Conservation (phyloP, 176 grass and related monocot species). For the Thinopyrum elongatum region DNA sequence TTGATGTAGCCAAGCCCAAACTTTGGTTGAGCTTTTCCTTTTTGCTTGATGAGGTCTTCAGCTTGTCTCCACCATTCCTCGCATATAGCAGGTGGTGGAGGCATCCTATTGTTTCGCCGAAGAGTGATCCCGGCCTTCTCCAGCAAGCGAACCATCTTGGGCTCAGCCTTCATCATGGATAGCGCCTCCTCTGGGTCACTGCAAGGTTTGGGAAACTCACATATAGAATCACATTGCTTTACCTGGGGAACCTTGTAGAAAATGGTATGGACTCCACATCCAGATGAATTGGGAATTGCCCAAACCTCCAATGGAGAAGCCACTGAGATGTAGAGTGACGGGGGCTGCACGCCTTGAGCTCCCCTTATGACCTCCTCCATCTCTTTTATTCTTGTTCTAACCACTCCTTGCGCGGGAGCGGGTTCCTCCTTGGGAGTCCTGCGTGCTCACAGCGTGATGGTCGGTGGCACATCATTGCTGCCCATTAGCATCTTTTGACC, state of each 20-base stretch:
- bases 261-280: not conserved
- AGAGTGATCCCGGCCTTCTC: not conserved
- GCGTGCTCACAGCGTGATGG: not conserved
- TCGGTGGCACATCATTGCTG: not conserved
- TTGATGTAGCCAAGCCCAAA: not conserved
- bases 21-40: not conserved
- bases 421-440: not conserved
- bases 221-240: not conserved
- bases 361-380: not conserved
- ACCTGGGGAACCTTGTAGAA: not conserved
- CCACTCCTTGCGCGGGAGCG: not conserved
- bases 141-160: not conserved
- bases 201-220: not conserved
- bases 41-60: not conserved
- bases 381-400: not conserved
- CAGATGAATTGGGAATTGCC: not conserved
- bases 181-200: not conserved
- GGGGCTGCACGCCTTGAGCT: not conserved
- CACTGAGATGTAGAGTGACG: not conserved
- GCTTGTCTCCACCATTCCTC: not conserved
- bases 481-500: not conserved
- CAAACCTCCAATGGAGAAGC: not conserved
- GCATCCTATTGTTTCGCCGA: not conserved
- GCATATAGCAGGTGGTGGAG: not conserved
- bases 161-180: not conserved